Base-by-base conservation (phyloP, 176 grass and related monocot genomes). In the Oropetium thomaeum region DNA sequence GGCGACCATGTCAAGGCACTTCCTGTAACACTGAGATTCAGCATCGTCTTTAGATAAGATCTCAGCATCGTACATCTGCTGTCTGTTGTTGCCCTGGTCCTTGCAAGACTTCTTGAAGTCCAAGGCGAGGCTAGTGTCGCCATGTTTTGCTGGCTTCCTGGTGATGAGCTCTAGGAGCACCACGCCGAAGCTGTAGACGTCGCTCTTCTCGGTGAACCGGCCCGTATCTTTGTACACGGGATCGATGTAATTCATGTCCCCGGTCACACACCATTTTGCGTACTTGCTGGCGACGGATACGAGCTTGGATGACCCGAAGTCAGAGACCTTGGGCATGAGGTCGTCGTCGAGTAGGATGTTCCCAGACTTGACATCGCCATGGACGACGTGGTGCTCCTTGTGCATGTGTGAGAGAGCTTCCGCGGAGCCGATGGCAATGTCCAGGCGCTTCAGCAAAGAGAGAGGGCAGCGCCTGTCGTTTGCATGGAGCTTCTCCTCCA, bases 121-220 rank as follows among this genome's bases (percentile, higher is more conserved):
- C 1, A 75, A 0, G 0, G 57, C 10, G 5, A 75, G 73, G 58
- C 73, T 75, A 4, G 23, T 10, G 12, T 35, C 17, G 1, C 19
- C 74, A 0, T 64, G 51, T 59, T 14, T 76, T 0, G 20, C 59
- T 0, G 1, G 35, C 4, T 64, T 76, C 30, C 59, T 6, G 1
- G 75, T 78, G 8, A 67, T 8, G 2, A 78, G 75, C 62, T 78
- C 75, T 3, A 78, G 15, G 1, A 78, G 45, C 4, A 76, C 73
- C 11, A 76, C 29, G 0, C 73, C 59, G 0, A n/a, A n/a, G n/a
- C n/a, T n/a, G n/a, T n/a, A n/a, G n/a, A 76, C 20, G 13, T 76
- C 73, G 0, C 73, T 76, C 12, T 76, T 62, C 3, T 35, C 27
- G 0, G 42, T 35, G 16, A 78, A 52, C 4, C 52, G 32, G 0